Evolutionary conservation across 2,329 filamentous ascomycete genomes (phyloP).

Genomic region (Xylaria arbuscula): DNA sequence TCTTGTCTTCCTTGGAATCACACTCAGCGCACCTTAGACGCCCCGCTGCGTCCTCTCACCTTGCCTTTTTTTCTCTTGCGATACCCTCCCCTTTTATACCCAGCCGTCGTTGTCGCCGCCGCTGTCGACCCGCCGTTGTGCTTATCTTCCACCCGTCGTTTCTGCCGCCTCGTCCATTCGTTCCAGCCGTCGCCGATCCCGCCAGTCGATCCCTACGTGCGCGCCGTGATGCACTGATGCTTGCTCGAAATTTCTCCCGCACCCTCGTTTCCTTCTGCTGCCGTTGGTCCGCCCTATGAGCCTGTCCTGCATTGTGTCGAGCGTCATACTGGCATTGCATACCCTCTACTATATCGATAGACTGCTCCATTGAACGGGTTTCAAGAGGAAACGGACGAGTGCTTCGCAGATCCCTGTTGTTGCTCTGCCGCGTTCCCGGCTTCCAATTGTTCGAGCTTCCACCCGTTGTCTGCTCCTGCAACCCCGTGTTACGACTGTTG

Average conservation of each 20-base stretch:
- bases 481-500: slow-evolving; percentile 11
- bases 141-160: slow-evolving; percentile 46
- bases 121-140: slow-evolving; percentile 42
- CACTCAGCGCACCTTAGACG: slow-evolving; percentile 21
- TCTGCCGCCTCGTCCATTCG: slow-evolving; percentile 32
- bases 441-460: slow-evolving; percentile 31
- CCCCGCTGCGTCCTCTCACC: slow-evolving; percentile 23
- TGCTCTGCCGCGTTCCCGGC: slow-evolving; percentile 32
- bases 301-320: slow-evolving; percentile 31
- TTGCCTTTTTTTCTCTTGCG: slow-evolving; percentile 38
- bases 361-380: slow-evolving; percentile 19
- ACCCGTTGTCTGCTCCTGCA: slow-evolving; percentile 20
- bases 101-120: slow-evolving; percentile 35
- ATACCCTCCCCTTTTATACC: slow-evolving; percentile 47
- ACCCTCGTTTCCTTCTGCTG: slow-evolving; percentile 31
- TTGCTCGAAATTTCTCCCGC: slow-evolving; percentile 28
- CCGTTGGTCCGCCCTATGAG: slow-evolving; percentile 25
- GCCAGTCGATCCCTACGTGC: slow-evolving; percentile 29
- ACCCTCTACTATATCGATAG: slow-evolving; percentile 43
- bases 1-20: slow-evolving; percentile 28
- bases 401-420: slow-evolving; percentile 28
- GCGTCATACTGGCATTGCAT: slow-evolving; percentile 43
- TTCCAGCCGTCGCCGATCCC: slow-evolving; percentile 30
- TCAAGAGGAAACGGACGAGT: slow-evolving; percentile 20
- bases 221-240: slow-evolving; percentile 39